Conservation (phyloP, 495 filamentous ascomycete genomes). For the Penicillium mononematosum region DNA sequence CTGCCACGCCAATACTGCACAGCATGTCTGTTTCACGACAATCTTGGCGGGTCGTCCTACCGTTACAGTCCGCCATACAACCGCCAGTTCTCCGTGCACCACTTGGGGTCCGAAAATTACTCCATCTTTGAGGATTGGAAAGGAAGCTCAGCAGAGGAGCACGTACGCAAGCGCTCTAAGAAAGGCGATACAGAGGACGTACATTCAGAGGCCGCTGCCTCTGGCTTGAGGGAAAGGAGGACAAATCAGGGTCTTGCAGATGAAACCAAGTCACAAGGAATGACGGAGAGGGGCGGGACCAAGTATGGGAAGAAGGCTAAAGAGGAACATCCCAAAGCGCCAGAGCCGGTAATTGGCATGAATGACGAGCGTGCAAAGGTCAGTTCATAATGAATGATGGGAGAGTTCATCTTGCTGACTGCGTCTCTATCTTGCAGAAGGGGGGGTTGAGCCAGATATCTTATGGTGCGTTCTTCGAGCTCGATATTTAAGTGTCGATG, state of each 20-base stretch:
- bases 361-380: slow-evolving; percentile 65
- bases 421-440: slow-evolving; percentile 24
- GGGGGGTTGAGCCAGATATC: slow-evolving; percentile 21
- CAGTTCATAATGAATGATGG: slow-evolving; percentile 17
- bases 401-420: slow-evolving; percentile 15
- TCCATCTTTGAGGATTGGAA: slow-evolving; percentile 35
- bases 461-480: neutral
- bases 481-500: slow-evolving; percentile 6
- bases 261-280: slow-evolving; percentile 40
- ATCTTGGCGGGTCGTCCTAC: slow-evolving; percentile 14
- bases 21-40: slow-evolving; percentile 12
- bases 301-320: slow-evolving; percentile 54
- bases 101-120: slow-evolving; percentile 18
- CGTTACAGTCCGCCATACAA: slow-evolving; percentile 20
- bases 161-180: slow-evolving; percentile 36
- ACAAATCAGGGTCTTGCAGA: slow-evolving; percentile 36
- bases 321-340: slow-evolving; percentile 63
- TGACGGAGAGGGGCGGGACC: slow-evolving; percentile 42
- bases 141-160: slow-evolving; percentile 36
- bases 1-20: neutral
- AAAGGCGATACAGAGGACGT: slow-evolving; percentile 45
- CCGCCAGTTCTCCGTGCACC: slow-evolving; percentile 11
- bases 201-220: slow-evolving; percentile 34
- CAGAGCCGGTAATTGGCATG: slow-evolving; percentile 66
- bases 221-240: slow-evolving; percentile 42